Conservation (phyloP, 2,329 filamentous ascomycete species). For the Simplicillium sp. region DNA sequence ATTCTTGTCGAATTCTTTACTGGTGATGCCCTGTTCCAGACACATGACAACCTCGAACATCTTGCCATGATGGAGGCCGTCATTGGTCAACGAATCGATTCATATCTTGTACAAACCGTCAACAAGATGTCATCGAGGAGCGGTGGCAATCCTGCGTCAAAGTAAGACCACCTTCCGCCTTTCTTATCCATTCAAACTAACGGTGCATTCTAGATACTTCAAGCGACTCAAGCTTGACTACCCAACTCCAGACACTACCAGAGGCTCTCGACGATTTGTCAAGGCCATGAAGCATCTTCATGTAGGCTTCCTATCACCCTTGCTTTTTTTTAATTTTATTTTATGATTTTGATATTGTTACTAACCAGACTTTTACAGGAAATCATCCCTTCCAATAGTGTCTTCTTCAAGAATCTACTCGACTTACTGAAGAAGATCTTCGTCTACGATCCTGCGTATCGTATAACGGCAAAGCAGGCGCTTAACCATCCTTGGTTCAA, state of each 20-base stretch:
- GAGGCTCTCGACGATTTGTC: slow-evolving; percentile 57
- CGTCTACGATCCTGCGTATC: slow-evolving; percentile 54
- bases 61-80: slow-evolving; percentile 68
- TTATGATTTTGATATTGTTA: background rate
- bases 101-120: slow-evolving; percentile 39
- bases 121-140: slow-evolving; percentile 46
- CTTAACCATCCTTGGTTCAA: slow-evolving; percentile 61
- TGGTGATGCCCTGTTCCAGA: slow-evolving; percentile 62
- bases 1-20: slow-evolving; percentile 66
- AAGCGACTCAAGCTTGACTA: slow-evolving; percentile 58
- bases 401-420: slow-evolving; percentile 53
- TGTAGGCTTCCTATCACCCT: slow-evolving; percentile 28
- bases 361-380: slow-evolving; percentile 32
- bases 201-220: slow-evolving; percentile 43
- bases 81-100: slow-evolving; percentile 49
- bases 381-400: slow-evolving; percentile 51
- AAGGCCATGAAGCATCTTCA: slow-evolving; percentile 62
- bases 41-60: slow-evolving; percentile 63
- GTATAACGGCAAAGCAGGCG: slow-evolving; percentile 58
- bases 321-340: no score
- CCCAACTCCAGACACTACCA: slow-evolving; percentile 51
- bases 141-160: slow-evolving; percentile 51
- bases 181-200: slow-evolving; percentile 15
- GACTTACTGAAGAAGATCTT: slow-evolving; percentile 59
- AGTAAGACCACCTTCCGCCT: slow-evolving; percentile 34